Conservation (phyloP, 129 eudicot species). For the Flaveria trinervia region DNA sequence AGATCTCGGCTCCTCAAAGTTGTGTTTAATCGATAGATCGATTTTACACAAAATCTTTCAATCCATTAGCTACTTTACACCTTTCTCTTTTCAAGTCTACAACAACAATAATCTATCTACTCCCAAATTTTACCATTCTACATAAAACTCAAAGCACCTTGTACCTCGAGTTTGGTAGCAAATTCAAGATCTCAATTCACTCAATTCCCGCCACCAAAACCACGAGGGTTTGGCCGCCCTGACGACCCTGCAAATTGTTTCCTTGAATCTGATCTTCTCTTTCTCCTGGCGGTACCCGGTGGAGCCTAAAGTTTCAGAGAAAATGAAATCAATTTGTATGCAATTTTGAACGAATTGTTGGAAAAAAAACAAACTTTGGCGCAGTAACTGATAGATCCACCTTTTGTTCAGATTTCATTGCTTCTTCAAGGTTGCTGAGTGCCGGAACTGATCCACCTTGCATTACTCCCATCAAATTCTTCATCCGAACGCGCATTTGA, state of each 20-base stretch:
- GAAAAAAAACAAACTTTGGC: neutral
- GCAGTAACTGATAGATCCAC: conserved; percentile 25
- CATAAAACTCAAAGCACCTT: neutral
- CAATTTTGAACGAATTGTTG: neutral
- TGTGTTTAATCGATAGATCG: too few relatives aligned
- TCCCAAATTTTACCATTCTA: conserved; percentile 14
- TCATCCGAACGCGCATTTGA: conserved; percentile 96
- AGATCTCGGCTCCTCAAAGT: neutral
- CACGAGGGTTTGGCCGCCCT: conserved; percentile 71
- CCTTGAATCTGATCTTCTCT: conserved; percentile 63
- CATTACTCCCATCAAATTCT: conserved; percentile 89
- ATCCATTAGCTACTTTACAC: conserved; percentile 20
- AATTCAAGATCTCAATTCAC: neutral
- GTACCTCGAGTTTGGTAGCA: conserved; percentile 1
- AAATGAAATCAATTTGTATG: neutral
- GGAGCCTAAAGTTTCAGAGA: conserved; percentile 58
- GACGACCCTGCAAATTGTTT: conserved; percentile 67
- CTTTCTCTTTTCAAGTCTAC: conserved; percentile 25
- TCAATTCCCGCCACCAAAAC: conserved; percentile 70
- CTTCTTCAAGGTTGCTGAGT: conserved; percentile 78
- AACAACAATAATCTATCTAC: conserved; percentile 24
- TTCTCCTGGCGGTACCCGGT: conserved; percentile 93
- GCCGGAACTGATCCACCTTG: conserved; percentile 95
- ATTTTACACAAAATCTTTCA: neutral
- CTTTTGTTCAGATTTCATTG: conserved; percentile 78